Percentiles rank a stretch among this genome's conserved stretches.
phyloP scores from a whole-genome alignment of 768 basidiomycete genomes.

The Mycena kentingensis region DNA sequence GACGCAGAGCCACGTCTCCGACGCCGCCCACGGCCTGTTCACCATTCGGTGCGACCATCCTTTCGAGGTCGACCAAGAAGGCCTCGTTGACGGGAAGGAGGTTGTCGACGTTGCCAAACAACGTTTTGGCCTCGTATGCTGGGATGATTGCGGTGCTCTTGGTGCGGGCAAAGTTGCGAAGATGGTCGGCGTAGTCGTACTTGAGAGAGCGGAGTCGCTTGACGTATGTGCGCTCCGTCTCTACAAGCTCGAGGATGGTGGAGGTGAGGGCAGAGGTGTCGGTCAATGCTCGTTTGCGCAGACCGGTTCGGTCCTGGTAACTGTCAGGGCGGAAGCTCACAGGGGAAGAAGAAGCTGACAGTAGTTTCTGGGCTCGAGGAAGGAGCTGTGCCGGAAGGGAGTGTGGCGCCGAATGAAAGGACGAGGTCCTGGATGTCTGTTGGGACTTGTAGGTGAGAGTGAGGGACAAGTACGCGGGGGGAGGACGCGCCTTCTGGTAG shows the following conservation, averaged over 20 bases:
- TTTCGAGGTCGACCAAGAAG: slow-evolving; percentile 82
- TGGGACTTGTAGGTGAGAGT: slow-evolving; percentile 13
- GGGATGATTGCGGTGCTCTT: slow-evolving; percentile 88
- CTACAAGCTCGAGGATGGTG: slow-evolving; percentile 82
- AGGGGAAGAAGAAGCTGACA: slow-evolving; percentile 40
- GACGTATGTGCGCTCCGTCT: slow-evolving; percentile 89
- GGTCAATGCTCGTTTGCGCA: slow-evolving; percentile 62
- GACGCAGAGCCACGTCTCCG: slow-evolving; percentile 83
- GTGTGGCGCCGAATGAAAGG: slow-evolving; percentile 70
- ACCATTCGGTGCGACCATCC: slow-evolving; percentile 68
- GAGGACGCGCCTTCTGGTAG: slow-evolving; percentile 61
- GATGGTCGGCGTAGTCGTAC: slow-evolving; percentile 86
- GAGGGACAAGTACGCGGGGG: too few relatives aligned
- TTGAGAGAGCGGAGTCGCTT: slow-evolving; percentile 81
- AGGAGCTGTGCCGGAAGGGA: slow-evolving; percentile 54
- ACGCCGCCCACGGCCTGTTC: slow-evolving; percentile 59
- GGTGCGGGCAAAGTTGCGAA: slow-evolving; percentile 81
- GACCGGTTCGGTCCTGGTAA: slow-evolving; percentile 41
- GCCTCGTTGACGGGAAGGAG: slow-evolving; percentile 87
- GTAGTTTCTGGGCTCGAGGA: slow-evolving; percentile 39
- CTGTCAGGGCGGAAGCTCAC: not conserved
- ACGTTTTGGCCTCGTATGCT: slow-evolving; percentile 85
- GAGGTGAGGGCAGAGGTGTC: slow-evolving; percentile 68
- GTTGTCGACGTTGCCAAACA: slow-evolving; percentile 93
- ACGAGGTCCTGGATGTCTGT: slow-evolving; percentile 80